These are phyloP conservation scores for Elsinoe australis DNA, from an alignment of 2,329 filamentous ascomycete species.

Conservation along the genomic window DNA sequence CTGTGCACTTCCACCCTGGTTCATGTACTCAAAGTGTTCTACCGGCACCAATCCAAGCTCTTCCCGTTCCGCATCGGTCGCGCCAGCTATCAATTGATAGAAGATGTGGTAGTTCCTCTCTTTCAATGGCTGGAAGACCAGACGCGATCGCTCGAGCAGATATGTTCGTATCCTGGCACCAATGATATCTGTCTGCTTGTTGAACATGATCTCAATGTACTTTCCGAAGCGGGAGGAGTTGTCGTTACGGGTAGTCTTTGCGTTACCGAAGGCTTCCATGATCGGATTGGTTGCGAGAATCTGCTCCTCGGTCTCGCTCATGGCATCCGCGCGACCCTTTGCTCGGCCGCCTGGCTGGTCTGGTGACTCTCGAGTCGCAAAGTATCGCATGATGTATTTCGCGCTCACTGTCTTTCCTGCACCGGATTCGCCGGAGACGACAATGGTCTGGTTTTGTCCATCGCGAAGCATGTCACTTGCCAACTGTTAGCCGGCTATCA, in stretches of 20 bases:
- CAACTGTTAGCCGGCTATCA: constrained; percentile 32
- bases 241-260: constrained; percentile 98
- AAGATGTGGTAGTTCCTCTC: constrained; percentile 99
- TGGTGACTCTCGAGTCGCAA: constrained; percentile 90
- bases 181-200: constrained; percentile 89
- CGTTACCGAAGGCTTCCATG: constrained; percentile 99
- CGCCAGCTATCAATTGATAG: constrained; percentile 90
- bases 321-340: constrained; percentile 67
- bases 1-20: constrained; percentile 81
- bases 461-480: constrained; percentile 91
- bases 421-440: constrained; percentile 98
- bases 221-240: constrained; percentile 99
- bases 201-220: constrained; percentile 99
- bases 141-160: constrained; percentile 83
- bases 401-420: constrained; percentile 98
- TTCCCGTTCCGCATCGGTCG: constrained; percentile 73
- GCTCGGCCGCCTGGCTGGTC: constrained; percentile 72
- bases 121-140: constrained; percentile 95
- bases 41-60: constrained; percentile 71
- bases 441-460: constrained; percentile 92
- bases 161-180: constrained; percentile 97
- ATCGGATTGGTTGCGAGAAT: constrained; percentile 97
- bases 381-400: constrained; percentile 99
- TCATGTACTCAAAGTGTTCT: constrained; percentile 91
- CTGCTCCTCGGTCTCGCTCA: constrained; percentile 98